Percentiles rank a stretch among this genome's conserved stretches.
Evolutionary conservation across 1,284 basidiomycete species (phyloP).

Genomic region (Malassezia japonica): DNA sequence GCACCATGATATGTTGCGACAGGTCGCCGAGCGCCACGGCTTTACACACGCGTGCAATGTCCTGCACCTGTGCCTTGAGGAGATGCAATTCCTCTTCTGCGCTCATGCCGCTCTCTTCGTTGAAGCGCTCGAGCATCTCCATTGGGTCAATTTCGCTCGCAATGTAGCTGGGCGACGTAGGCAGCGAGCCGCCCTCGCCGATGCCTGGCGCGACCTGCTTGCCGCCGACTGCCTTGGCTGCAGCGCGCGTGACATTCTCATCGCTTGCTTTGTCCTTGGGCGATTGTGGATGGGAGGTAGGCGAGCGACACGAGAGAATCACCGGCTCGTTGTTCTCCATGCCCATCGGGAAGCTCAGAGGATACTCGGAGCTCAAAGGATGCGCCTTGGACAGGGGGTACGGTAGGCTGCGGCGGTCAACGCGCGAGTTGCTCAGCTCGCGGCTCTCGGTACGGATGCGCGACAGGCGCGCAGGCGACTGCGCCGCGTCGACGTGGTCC

Average conservation of each 20-base stretch:
- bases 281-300: background rate
- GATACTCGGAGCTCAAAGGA: constrained; percentile 36
- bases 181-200: background rate
- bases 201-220: background rate
- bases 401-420: constrained; percentile 22
- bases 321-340: constrained; percentile 43
- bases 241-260: background rate
- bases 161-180: background rate
- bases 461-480: background rate
- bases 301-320: constrained; percentile 23
- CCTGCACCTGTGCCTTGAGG: constrained; percentile 79
- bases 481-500: background rate
- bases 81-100: constrained; percentile 69
- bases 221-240: background rate
- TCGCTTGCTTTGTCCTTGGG: background rate
- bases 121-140: constrained; percentile 43
- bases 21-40: constrained; percentile 89
- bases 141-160: constrained; percentile 25
- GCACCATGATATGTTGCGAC: constrained; percentile 89
- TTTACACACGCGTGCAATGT: constrained; percentile 83
- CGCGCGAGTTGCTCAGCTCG: background rate
- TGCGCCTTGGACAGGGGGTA: constrained; percentile 42
- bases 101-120: constrained; percentile 46
- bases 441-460: background rate
- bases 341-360: constrained; percentile 45